Evolutionary conservation across 2,329 filamentous ascomycete genomes (phyloP).

Genomic region (Ceratocystis variospora): DNA sequence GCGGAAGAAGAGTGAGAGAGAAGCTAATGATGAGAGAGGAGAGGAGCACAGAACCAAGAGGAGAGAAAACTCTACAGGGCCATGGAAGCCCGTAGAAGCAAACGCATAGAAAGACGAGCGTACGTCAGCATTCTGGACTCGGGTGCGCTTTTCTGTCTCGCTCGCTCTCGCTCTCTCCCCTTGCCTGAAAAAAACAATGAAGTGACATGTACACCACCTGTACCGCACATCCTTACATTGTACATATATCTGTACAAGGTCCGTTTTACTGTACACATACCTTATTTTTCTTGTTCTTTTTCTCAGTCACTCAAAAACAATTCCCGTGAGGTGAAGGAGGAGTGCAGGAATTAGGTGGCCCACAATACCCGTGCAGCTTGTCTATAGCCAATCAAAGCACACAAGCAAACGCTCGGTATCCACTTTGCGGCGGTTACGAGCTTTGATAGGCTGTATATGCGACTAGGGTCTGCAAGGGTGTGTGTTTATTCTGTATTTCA

Average conservation of each 20-base stretch:
- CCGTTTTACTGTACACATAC: background rate
- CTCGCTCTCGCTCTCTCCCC: background rate
- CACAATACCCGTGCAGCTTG: background rate
- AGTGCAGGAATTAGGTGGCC: no score
- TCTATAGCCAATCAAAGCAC: background rate
- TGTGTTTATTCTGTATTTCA: background rate
- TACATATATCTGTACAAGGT: background rate
- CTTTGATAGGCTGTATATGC: background rate
- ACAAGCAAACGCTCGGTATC: background rate
- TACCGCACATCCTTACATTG: background rate
- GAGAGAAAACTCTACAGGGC: background rate
- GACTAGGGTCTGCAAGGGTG: background rate
- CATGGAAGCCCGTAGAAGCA: background rate
- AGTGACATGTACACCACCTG: no score
- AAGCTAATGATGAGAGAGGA: background rate
- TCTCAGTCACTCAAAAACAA: background rate
- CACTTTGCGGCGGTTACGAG: background rate
- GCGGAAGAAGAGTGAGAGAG: background rate
- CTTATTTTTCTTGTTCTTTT: background rate
- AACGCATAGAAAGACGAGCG: background rate
- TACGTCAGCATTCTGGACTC: background rate
- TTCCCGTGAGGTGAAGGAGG: background rate
- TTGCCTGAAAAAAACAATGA: background rate
- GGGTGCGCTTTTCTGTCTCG: background rate
- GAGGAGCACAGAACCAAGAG: background rate